phyloP scores from a whole-genome alignment of 768 basidiomycete species.

The Leucocoprinus sp. region DNA sequence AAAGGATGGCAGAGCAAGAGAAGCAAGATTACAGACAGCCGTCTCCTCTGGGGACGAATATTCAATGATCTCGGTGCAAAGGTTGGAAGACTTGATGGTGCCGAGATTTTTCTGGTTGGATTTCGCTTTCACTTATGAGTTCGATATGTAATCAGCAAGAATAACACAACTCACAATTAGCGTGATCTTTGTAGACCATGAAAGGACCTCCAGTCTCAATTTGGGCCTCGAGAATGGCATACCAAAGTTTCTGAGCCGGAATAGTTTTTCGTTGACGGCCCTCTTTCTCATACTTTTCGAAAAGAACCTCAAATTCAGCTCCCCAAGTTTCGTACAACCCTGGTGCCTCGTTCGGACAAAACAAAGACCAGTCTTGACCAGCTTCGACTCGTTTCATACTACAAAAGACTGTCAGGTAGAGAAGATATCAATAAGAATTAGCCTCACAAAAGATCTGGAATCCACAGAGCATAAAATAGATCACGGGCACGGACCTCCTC shows the following conservation, averaged over 20 bases:
- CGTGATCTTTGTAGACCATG: conserved; percentile 97
- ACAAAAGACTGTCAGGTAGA: conserved; percentile 3
- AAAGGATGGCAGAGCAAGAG: conserved; percentile 90
- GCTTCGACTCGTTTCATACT: conserved; percentile 97
- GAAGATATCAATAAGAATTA: not conserved
- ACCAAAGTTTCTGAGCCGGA: conserved; percentile 97
- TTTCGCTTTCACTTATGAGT: conserved; percentile 49
- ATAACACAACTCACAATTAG: conserved; percentile 57
- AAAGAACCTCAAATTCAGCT: conserved; percentile 82
- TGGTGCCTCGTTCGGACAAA: conserved; percentile 97
- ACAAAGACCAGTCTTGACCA: conserved; percentile 87
- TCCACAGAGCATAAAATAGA: conserved; percentile 97
- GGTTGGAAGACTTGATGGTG: conserved; percentile 97
- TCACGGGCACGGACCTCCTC: conserved; percentile 96
- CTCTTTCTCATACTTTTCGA: conserved; percentile 82
- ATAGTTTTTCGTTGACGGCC: conserved; percentile 79
- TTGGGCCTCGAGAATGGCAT: conserved; percentile 92
- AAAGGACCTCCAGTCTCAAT: conserved; percentile 99
- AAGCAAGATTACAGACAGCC: conserved; percentile 98
- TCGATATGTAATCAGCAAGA: not conserved
- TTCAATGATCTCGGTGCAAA: conserved; percentile 98
- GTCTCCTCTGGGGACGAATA: conserved; percentile 96
- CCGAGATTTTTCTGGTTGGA: conserved; percentile 98
- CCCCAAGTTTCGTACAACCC: conserved; percentile 83
- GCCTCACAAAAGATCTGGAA: conserved; percentile 87